Evolutionary conservation across 306 rosid genomes (phyloP), one percentile per base, ranked within the genome.

Genomic region (Gastrolobium villosum): DNA sequence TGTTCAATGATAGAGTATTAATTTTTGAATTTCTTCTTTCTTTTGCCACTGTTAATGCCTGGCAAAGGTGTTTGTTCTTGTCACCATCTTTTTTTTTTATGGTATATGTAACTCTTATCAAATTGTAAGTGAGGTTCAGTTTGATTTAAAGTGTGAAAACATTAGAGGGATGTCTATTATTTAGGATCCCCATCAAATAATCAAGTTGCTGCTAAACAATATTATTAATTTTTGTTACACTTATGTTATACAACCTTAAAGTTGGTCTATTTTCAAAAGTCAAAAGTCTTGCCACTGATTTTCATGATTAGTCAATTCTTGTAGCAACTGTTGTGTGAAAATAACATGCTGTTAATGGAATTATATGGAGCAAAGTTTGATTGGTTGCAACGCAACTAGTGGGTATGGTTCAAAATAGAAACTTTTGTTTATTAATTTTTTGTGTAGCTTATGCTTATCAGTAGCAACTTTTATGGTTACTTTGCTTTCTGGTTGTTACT

Each of bases 121-220:
- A 79, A 81, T 88, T 87, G 88, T 84, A 86, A 76, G 86, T 84
- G 88, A 87, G 90, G 82, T 86, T 85, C 75, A 79, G 84, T 89
- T 86, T 87, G 84, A 84, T 87, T 87, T 76, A 72, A 86, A 74
- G 92, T 86, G 91, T 91, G 97, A 75, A 75, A 89, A 87, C 89
- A 80, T 86, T 78, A 83, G 80, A 77, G 88, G 90, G 88, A 77
- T 84, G 67, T 86, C 84, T 63, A 63, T 86, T 63, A 63, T 86
- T 11, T 84, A 83, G 86, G 89, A 85, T 85, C 89, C 89, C 84
- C 78, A 76, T 75, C 86, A 84, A 88, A 90, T 90, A 79, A 86
- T 82, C 63, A 75, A 89, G 89, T 83, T 87, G 44, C 77, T 79
- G 62, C 77, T 79, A 57, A 81, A 82, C 68, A 85, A 72, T 85